Evolutionary conservation across 768 basidiomycete species (phyloP), one percentile per base, ranked within the genome.

Genomic region (Lactarius hengduanensis): DNA sequence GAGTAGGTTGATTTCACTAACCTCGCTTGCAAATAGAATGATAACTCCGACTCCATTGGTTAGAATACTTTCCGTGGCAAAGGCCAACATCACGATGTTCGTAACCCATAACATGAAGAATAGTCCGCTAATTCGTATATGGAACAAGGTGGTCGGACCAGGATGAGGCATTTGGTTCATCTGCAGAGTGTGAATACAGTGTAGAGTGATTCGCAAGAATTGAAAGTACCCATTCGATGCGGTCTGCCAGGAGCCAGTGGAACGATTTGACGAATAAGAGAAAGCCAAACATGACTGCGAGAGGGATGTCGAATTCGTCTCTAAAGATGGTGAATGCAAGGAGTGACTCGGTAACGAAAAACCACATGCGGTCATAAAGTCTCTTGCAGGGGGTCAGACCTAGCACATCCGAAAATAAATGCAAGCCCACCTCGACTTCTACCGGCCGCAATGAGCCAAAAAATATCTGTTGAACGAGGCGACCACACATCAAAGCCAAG

Each of bases 261-360:
- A 98, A 98, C 56, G 94, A 95, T 75, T 98, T 98, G 71, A 97
- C 84, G 70, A 97, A 96, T 18, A 98, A 84, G 13, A 99, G 80
- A 73, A 94, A 86, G n/a, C 91, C 90, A 74, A 98, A 98, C 89
- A 96, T 94, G 71, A 95, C 79, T 55, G 90, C 90, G 74, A 98
- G 98, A 4, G 88, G 85, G n/a, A 89, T 84, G 76, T 96, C 93
- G 74, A 96, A 95, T 76, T 94, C 93, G 76, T 96, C 93, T 66
- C 95, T 85, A 78, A 99, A 99, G 71, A 98, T 98, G 41, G 97
- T 97, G 75, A 98, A 91, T 0, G 97, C 96, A 59, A 99, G 80
- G 41, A 99, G 81, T 8, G 94, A 96, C 76, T 99, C 97, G 1
- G 97, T 98, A 59, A 98, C 85, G 78, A 97, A 97, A 79, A 96